Percentiles rank a stretch among this genome's conserved stretches.
These are phyloP conservation scores for Flueggea neowawraea DNA, from an alignment of 441 rosid species.

Conservation along the genomic window DNA sequence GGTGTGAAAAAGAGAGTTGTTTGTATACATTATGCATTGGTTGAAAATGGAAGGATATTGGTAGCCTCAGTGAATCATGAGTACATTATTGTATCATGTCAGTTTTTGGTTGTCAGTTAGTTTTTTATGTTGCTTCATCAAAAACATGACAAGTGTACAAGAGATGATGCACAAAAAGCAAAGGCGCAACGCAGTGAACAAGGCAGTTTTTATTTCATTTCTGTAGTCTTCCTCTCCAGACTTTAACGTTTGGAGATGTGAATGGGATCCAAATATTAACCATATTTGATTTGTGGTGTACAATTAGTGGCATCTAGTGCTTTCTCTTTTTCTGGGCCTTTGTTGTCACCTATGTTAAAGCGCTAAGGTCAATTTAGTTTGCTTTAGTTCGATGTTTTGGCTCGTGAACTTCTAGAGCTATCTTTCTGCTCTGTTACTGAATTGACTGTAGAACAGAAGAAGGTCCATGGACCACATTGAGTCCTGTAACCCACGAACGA, in stretches of 20 bases:
- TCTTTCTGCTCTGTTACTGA: background rate
- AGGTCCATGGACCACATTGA: no score
- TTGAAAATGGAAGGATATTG: no score
- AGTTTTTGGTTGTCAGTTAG: background rate
- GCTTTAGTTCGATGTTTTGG: background rate
- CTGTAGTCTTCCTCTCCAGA: background rate
- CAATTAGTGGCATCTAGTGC: background rate
- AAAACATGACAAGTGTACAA: background rate
- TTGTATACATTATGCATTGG: no score
- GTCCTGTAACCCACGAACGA: no score
- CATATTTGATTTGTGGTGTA: constrained; percentile 1
- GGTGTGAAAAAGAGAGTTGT: no score
- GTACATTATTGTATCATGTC: background rate
- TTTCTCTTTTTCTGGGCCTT: background rate
- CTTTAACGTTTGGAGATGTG: background rate
- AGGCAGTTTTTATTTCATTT: background rate
- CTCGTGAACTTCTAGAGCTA: constrained; percentile 30
- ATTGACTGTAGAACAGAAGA: background rate
- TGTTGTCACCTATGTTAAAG: background rate
- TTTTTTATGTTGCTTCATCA: background rate
- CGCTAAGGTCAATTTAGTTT: background rate
- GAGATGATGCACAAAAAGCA: background rate
- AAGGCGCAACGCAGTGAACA: background rate
- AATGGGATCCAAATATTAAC: constrained; percentile 2
- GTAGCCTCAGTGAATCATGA: background rate